Conservation (phyloP, 225 moss, liverwort and hornwort genomes). For the Pseudoscleropodium purum region DNA sequence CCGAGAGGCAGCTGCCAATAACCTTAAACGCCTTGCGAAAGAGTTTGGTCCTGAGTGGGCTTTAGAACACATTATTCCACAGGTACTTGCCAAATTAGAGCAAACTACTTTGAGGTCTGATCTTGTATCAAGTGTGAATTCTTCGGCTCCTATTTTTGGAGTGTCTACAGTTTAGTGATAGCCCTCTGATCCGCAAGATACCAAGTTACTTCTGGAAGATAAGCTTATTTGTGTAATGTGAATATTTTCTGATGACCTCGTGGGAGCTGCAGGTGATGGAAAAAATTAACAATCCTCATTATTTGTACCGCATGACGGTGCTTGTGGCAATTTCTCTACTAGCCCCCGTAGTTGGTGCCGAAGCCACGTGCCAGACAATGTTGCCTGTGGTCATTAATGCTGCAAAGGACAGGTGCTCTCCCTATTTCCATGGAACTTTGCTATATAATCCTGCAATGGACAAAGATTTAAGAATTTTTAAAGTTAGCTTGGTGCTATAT, state of each 20-base stretch:
- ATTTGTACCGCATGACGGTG: slow-evolving; percentile 96
- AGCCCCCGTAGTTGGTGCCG: slow-evolving; percentile 92
- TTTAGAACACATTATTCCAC: slow-evolving; percentile 90
- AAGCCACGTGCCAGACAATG: slow-evolving; percentile 93
- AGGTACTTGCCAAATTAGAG: slow-evolving; percentile 27
- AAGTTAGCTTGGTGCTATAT: neutral
- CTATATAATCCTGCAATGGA: neutral
- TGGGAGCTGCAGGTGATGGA: slow-evolving; percentile 69
- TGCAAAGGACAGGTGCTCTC: slow-evolving; percentile 70
- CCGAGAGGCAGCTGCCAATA: slow-evolving; percentile 96
- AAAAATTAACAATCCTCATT: slow-evolving; percentile 92
- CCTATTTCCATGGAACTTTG: neutral
- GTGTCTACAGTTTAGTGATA: neutral
- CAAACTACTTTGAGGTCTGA: neutral
- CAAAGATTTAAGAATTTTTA: neutral
- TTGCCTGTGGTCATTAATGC: slow-evolving; percentile 95
- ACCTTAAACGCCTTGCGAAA: slow-evolving; percentile 84
- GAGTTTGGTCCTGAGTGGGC: slow-evolving; percentile 96
- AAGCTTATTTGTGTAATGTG: neutral
- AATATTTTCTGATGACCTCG: neutral
- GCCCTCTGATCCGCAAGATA: neutral
- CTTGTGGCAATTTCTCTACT: slow-evolving; percentile 87
- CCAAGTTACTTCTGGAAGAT: neutral
- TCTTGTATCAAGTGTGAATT: neutral
- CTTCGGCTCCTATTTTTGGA: neutral